Evolutionary conservation across 2,329 filamentous ascomycete species (phyloP).

Genomic region (Blastomyces parvus): DNA sequence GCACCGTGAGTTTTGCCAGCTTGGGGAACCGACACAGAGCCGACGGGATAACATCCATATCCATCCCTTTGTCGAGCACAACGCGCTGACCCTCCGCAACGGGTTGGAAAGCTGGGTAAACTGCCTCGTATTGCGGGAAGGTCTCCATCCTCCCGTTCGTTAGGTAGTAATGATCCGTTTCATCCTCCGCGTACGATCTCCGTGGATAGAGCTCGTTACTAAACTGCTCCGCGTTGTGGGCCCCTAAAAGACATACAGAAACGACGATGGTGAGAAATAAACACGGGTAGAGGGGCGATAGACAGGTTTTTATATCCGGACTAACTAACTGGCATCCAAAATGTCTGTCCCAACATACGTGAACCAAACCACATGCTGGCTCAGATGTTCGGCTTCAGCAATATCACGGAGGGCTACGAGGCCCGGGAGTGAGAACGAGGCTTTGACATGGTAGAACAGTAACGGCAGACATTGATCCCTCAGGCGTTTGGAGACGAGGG

Average conservation of each 20-base stretch:
- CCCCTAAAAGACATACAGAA: neutral
- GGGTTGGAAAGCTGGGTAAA: neutral
- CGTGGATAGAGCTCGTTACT: neutral
- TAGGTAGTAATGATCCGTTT: neutral
- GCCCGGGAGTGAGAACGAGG: neutral
- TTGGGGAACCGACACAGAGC: neutral
- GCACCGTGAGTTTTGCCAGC: neutral
- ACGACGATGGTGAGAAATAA: neutral
- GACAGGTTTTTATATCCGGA: neutral
- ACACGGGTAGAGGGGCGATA: neutral
- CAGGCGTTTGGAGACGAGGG: neutral
- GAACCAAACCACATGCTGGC: constrained; percentile 2
- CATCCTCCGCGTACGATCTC: neutral
- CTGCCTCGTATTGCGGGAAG: neutral
- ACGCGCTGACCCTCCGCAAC: neutral
- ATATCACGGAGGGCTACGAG: neutral
- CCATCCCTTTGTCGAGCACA: neutral
- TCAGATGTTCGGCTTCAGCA: neutral
- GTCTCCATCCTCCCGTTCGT: neutral
- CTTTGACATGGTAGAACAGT: neutral
- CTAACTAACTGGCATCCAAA: constrained; percentile 3
- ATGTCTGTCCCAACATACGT: neutral
- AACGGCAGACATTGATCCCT: neutral
- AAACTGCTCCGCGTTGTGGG: neutral
- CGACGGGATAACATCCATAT: neutral